These are phyloP conservation scores for Anthracocystis walkeri DNA, from an alignment of 1,284 basidiomycete species.

Conservation along the genomic window DNA sequence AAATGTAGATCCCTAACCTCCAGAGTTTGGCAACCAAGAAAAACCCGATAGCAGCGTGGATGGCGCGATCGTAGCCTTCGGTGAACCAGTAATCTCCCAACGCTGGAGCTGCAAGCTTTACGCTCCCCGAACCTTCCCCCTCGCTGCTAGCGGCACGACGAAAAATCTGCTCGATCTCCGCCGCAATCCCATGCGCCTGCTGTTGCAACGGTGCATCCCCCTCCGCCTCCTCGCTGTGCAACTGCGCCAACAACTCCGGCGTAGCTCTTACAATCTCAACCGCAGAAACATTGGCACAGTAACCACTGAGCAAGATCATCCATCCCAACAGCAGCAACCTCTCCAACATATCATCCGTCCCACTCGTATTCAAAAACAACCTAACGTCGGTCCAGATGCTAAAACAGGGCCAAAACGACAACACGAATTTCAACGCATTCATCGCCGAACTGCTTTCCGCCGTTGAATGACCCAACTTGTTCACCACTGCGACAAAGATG, in stretches of 20 bases:
- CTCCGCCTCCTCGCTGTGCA: constrained; percentile 12
- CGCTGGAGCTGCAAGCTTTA: constrained; percentile 27
- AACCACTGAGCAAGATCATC: constrained; percentile 68
- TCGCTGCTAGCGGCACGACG: constrained; percentile 5
- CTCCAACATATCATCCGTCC: constrained; percentile 68
- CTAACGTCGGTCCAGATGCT: constrained; percentile 64
- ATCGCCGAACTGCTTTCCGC: constrained; percentile 63
- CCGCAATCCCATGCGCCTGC: constrained; percentile 10
- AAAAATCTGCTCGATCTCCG: constrained; percentile 27
- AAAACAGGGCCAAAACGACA: constrained; percentile 66
- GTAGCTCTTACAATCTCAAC: constrained; percentile 48
- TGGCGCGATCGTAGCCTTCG: constrained; percentile 47
- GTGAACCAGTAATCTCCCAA: constrained; percentile 57
- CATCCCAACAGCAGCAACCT: constrained; percentile 59
- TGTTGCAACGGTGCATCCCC: constrained; percentile 24
- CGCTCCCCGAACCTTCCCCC: background rate
- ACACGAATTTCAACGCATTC: constrained; percentile 65
- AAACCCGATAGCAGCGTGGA: constrained; percentile 59
- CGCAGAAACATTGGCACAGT: constrained; percentile 62
- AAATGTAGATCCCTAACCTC: constrained; percentile 51
- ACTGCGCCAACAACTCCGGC: constrained; percentile 29
- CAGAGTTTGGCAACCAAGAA: constrained; percentile 62
- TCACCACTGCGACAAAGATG: constrained; percentile 59
- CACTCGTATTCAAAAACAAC: constrained; percentile 63
- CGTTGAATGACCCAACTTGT: constrained; percentile 59